Evolutionary conservation across 164 flowering plant genomes (phyloP), one percentile per base, ranked within the genome.

Genomic region (Platanus orientalis): DNA sequence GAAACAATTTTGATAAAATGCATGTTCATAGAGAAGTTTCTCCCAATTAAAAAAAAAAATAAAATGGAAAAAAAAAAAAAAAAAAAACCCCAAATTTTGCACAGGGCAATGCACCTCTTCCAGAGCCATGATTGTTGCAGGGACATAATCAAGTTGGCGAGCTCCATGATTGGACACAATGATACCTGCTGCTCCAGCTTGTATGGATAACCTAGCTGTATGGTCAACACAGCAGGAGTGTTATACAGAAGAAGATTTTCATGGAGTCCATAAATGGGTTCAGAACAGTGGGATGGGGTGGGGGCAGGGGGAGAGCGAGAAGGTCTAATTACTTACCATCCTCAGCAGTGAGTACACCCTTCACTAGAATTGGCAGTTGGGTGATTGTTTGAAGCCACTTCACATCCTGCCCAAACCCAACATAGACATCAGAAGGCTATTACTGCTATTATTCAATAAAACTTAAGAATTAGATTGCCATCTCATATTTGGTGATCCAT

Each of bases 151-250:
- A 28, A 92, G 93, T 65, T 92, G 96, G 57, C 98, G 89, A 76
- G 92, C 98, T 63, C 97, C 98, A 73, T 90, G 98, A 59, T 93
- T 93, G 13, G 98, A 93, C 34, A 93, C 98, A 27, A 93, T 89
- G 66, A 90, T 84, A 57, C 98, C 98, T 24, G 94, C 88, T 60
- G 83, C 98, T 64, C 97, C 96, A 57, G 73, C 69, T 76, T 89
- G 78, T 21, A 90, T 56, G 11, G 98, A 81, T 29, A 86, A 40
- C 69, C 82, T 81, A 45, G 97, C 97, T 93, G 79, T 61, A 75
- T 12, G 63, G 17, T 54, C 51, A 24, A 27, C 28, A 66, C 6
- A 36, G 6, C 7, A 51, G 1, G 11, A 52, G 5, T 20, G 54
- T 57, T 44, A 53, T 50, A 16, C 9, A 26, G 6, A 29, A 56